A percentile compares a stretch with the other conserved stretches of the same genome.
Conservation (phyloP, 768 basidiomycete species). For the Hypholoma fasciculare region DNA sequence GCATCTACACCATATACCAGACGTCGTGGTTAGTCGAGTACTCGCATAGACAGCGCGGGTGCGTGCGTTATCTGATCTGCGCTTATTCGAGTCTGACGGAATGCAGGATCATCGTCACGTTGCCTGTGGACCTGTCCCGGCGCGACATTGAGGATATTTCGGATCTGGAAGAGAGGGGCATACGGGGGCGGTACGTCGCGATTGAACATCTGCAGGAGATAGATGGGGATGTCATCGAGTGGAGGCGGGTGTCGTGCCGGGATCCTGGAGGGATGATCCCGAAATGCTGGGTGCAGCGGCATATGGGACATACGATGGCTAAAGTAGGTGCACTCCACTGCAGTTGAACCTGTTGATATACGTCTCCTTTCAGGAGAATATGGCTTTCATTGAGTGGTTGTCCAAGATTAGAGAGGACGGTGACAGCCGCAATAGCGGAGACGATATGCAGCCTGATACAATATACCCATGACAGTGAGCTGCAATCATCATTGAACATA, state of each 20-base stretch:
- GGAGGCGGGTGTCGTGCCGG: constrained; percentile 62
- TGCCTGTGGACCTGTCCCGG: constrained; percentile 55
- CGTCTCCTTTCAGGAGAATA: constrained; percentile 10
- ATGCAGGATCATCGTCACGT: constrained; percentile 40
- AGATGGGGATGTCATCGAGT: constrained; percentile 52
- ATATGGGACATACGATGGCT: constrained; percentile 49
- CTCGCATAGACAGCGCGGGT: constrained; percentile 46
- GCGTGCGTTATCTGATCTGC: constrained; percentile 14
- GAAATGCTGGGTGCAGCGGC: constrained; percentile 44
- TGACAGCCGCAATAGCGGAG: neutral
- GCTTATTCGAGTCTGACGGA: neutral
- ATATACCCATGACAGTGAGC: no score
- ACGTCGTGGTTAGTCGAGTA: constrained; percentile 41
- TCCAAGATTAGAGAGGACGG: neutral
- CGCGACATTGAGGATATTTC: constrained; percentile 41
- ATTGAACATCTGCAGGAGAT: constrained; percentile 57
- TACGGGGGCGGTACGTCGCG: constrained; percentile 53
- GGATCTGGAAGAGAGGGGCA: constrained; percentile 53
- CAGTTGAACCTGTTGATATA: neutral
- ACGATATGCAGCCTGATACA: no score
- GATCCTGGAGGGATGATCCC: constrained; percentile 58
- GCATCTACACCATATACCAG: constrained; percentile 62
- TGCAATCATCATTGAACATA: no score
- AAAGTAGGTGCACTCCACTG: constrained; percentile 33
- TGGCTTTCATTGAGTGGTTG: constrained; percentile 15